Conservation (phyloP, 192 early-diverging fungal species). For the Dispira simplex region DNA sequence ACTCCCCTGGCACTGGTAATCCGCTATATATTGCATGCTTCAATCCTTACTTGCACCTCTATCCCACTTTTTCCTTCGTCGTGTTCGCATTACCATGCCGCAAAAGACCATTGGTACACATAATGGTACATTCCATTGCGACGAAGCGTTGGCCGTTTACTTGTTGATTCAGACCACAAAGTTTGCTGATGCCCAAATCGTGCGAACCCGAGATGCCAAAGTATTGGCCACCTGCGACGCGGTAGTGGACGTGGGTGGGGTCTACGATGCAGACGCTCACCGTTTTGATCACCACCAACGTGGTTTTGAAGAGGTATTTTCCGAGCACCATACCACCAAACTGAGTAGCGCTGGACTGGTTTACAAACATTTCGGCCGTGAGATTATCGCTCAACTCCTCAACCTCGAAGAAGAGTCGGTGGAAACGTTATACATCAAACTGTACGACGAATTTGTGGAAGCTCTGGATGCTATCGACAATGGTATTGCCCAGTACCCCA, state of each 20-base stretch:
- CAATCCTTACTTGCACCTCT: too few species aligned
- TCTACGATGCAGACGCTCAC: constrained; percentile 58
- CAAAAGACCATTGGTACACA: constrained; percentile 61
- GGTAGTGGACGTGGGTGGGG: constrained; percentile 90
- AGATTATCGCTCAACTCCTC: constrained; percentile 42
- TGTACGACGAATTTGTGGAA: constrained; percentile 73
- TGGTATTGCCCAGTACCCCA: constrained; percentile 78
- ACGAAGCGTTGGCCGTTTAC: constrained; percentile 82
- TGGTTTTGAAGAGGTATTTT: constrained; percentile 82
- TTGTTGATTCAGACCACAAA: constrained; percentile 53
- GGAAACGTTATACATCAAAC: constrained; percentile 60
- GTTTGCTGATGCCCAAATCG: constrained; percentile 47
- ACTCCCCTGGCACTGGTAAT: too few species aligned
- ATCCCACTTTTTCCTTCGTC: too few species aligned
- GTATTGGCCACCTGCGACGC: constrained; percentile 63
- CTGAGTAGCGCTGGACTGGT: constrained; percentile 89
- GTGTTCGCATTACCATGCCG: constrained; percentile 1
- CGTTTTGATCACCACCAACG: constrained; percentile 92
- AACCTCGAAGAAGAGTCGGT: constrained; percentile 23
- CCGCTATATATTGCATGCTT: too few species aligned
- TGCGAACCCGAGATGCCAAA: constrained; percentile 73
- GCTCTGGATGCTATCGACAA: constrained; percentile 82
- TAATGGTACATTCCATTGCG: constrained; percentile 74
- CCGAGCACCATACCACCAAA: constrained; percentile 54
- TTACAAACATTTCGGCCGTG: constrained; percentile 92